These are phyloP conservation scores for Dentipellis sp. DNA, from an alignment of 768 basidiomycete genomes.

Conservation along the genomic window DNA sequence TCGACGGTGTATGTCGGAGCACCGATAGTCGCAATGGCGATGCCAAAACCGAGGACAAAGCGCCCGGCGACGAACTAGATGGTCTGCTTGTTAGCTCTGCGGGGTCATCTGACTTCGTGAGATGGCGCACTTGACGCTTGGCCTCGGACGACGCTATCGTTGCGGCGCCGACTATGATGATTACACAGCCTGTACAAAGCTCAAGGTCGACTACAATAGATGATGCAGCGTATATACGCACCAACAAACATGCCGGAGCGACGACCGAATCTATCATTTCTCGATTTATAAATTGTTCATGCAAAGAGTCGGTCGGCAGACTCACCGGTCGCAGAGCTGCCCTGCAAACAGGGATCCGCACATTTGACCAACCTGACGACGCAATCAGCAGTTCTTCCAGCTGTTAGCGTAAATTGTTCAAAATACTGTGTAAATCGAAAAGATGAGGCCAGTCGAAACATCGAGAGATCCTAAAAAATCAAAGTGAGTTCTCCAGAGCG, in stretches of 20 bases:
- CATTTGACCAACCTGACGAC: neutral
- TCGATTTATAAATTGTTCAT: no score
- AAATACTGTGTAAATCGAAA: slow-evolving; percentile 1
- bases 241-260: slow-evolving; percentile 3
- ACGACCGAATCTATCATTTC: neutral
- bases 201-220: neutral
- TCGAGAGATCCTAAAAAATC: neutral
- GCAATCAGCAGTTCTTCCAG: no score
- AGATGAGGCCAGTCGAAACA: slow-evolving; percentile 1
- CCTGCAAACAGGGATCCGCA: neutral
- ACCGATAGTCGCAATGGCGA: slow-evolving; percentile 1
- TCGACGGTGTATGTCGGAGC: slow-evolving; percentile 1
- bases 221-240: neutral
- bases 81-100: no score
- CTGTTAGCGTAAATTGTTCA: neutral
- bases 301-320: no score
- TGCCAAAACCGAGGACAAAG: slow-evolving; percentile 1
- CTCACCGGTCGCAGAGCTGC: neutral
- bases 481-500: neutral
- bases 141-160: neutral
- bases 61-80: neutral
- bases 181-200: neutral
- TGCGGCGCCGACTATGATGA: neutral
- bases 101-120: no score
- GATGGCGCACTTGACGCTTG: neutral